Evolutionary conservation across 768 basidiomycete species (phyloP), one percentile per base, ranked within the genome.

Genomic region (Amanita rubescens): DNA sequence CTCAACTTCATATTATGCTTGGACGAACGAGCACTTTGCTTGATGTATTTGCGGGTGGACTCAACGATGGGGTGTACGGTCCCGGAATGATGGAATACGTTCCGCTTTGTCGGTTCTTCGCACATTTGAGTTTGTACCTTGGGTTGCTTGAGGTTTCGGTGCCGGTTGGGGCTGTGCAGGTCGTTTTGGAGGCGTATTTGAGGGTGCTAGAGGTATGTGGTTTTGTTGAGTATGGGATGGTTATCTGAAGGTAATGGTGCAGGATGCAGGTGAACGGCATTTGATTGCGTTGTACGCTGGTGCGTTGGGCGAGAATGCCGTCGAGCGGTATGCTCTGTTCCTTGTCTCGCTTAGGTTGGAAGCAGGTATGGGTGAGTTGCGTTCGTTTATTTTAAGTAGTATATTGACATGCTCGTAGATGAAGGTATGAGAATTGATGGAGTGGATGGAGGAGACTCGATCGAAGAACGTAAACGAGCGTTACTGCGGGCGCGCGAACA

Each of bases 311-410:
- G 86, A 91, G 61, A 91, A 92, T 58, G 93, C 93, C 2, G 84
- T 95, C 34, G 88, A 93, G 60, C 85, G 91, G 33, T 98, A 97
- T 60, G 93, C 94, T 0, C 72, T 85, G 60, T 97, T 94, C 82
- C 75, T 98, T 8, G 27, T 87, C 27, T 87, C 85, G 0, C 76
- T 90, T 15, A 86, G 80, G 41, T 75, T 89, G 15, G 71, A 77
- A 1, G 78, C 79, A 0, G 17, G 34, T 2, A 33, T 3, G 1
- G 25, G 17, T 12, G 14, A 33, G 11, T 44, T 8, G 27, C 27
- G 3, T 30, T 30, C 8, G 3, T 30, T 30, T 30, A 8, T 30
- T 8, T 30, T 30, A 8, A 8, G 27, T 30, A 4, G 27, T 4
- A 8, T 30, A n/a, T 30, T 30, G 27, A 30, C 27, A 30, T 8